Percentiles rank a stretch among this genome's conserved stretches.
Evolutionary conservation across 2,329 filamentous ascomycete genomes (phyloP).

Genomic region (Ilyonectria robusta): DNA sequence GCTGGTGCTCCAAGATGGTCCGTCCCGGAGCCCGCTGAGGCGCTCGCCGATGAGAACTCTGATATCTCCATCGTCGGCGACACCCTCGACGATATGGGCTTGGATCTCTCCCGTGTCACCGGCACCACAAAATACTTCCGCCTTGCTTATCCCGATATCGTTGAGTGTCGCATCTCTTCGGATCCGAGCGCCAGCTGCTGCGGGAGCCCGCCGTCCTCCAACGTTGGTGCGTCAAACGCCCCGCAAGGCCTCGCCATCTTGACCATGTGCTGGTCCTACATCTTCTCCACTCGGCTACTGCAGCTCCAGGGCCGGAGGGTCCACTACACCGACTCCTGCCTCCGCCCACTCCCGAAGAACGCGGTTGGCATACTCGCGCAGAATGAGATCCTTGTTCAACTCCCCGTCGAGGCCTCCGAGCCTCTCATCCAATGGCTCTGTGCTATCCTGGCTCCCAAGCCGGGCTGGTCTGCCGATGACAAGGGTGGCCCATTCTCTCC

Average conservation of each 20-base stretch:
- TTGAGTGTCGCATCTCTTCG: constrained; percentile 41
- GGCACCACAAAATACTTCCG: constrained; percentile 47
- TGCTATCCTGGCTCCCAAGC: constrained; percentile 41
- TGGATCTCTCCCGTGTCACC: constrained; percentile 42
- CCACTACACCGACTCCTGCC: constrained; percentile 44
- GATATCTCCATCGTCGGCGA: constrained; percentile 42
- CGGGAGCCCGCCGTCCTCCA: constrained; percentile 35
- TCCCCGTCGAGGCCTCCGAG: constrained; percentile 38
- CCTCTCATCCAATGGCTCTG: constrained; percentile 47
- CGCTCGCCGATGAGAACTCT: constrained; percentile 26
- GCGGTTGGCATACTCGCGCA: constrained; percentile 34
- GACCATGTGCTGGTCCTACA: constrained; percentile 48
- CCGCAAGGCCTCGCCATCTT: constrained; percentile 46
- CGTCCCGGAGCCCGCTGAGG: constrained; percentile 42
- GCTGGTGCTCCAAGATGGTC: constrained; percentile 45
- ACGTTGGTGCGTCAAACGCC: constrained; percentile 35
- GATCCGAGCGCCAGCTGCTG: constrained; percentile 39
- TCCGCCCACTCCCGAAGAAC: constrained; percentile 40
- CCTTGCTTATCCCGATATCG: constrained; percentile 41
- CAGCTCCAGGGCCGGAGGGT: constrained; percentile 43
- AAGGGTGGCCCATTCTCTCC: constrained; percentile 37
- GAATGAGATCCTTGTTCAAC: constrained; percentile 39
- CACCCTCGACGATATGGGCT: constrained; percentile 23
- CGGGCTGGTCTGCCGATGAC: constrained; percentile 41
- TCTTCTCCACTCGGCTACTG: constrained; percentile 48